Conservation (phyloP, 768 basidiomycete species). For the Suillus variegatus region DNA sequence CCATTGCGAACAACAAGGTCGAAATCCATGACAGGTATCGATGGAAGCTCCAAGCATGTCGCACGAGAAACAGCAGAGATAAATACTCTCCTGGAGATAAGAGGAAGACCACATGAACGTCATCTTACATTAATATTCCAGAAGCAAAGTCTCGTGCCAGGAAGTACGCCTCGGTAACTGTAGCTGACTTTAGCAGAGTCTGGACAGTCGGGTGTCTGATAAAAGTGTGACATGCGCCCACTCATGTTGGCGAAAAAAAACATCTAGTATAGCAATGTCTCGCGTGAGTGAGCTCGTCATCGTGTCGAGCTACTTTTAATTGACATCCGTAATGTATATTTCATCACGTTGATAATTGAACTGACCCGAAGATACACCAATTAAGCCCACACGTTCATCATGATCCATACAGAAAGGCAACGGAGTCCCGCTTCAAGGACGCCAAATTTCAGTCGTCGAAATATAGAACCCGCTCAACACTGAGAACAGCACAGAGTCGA, state of each 20-base stretch:
- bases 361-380: neutral
- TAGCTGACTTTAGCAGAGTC: neutral
- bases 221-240: neutral
- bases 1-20: slow-evolving; percentile 18
- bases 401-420: neutral
- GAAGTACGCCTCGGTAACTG: neutral
- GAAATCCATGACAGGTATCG: slow-evolving; percentile 13
- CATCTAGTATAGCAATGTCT: neutral
- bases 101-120: slow-evolving; percentile 2
- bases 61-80: neutral
- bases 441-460: too few species aligned
- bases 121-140: neutral
- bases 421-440: too few species aligned
- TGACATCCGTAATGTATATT: neutral
- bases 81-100: slow-evolving; percentile 7
- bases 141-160: slow-evolving; percentile 7
- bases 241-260: neutral
- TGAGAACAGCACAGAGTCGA: too few species aligned
- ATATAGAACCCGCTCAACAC: too few species aligned
- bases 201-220: neutral
- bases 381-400: neutral
- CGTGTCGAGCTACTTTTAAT: neutral
- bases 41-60: neutral
- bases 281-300: neutral
- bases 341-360: neutral